phyloP scores from a whole-genome alignment of 495 filamentous ascomycete species.

The Viridothelium virens region DNA sequence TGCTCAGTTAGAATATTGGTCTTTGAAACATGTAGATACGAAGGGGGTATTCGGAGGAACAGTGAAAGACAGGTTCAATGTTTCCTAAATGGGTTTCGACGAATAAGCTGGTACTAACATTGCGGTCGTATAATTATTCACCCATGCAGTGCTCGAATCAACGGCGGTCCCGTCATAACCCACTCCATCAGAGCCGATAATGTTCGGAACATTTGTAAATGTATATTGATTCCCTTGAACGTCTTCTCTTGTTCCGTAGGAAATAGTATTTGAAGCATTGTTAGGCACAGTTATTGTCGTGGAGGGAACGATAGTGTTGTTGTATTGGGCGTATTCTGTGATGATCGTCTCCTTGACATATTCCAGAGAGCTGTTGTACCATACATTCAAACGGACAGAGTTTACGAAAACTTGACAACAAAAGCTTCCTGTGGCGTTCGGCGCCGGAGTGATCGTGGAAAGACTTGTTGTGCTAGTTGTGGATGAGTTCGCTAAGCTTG shows the following conservation, averaged over 20 bases:
- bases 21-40: background rate
- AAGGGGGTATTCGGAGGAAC: background rate
- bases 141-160: constrained; percentile 4
- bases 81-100: background rate
- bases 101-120: background rate
- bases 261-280: background rate
- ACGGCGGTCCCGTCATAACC: constrained; percentile 1
- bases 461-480: background rate
- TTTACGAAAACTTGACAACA: constrained; percentile 3
- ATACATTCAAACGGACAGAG: background rate
- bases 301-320: background rate
- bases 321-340: constrained; percentile 4
- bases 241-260: background rate
- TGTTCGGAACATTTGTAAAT: constrained; percentile 2
- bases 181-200: constrained; percentile 1
- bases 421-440: background rate
- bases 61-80: background rate
- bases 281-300: background rate
- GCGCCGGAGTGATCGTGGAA: background rate
- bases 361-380: constrained; percentile 3
- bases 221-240: background rate
- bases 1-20: background rate
- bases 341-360: background rate
- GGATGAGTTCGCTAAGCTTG: constrained; percentile 3
- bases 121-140: background rate